Percentiles rank a stretch among this genome's conserved stretches.
Conservation (phyloP, 2,329 filamentous ascomycete genomes). For the Epichloe scottii region DNA sequence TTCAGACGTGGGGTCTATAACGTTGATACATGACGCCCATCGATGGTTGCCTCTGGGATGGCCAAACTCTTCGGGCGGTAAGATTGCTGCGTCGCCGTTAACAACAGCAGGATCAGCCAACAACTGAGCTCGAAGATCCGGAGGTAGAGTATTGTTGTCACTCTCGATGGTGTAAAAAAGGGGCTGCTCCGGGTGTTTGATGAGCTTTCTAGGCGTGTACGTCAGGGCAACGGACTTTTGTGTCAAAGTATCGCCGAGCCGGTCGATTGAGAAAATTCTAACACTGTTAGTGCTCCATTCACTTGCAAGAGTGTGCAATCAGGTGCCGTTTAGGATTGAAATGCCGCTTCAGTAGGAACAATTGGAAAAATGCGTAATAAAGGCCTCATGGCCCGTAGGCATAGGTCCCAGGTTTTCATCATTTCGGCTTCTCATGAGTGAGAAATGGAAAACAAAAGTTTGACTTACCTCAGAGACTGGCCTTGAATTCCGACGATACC, state of each 20-base stretch:
- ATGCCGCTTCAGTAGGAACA: conserved; percentile 82
- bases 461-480: conserved; percentile 66
- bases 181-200: conserved; percentile 75
- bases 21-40: conserved; percentile 92
- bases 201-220: conserved; percentile 81
- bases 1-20: conserved; percentile 70
- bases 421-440: conserved; percentile 33
- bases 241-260: conserved; percentile 71
- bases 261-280: conserved; percentile 84
- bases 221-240: conserved; percentile 77
- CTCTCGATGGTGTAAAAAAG: conserved; percentile 91
- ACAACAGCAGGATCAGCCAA: conserved; percentile 57
- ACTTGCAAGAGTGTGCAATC: too few relatives aligned
- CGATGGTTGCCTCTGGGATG: conserved; percentile 72
- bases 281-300: conserved; percentile 4
- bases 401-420: conserved; percentile 55
- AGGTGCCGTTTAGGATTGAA: conserved; percentile 5
- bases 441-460: neutral
- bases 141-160: conserved; percentile 82
- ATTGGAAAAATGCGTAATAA: conserved; percentile 55
- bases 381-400: conserved; percentile 42
- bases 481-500: conserved; percentile 90
- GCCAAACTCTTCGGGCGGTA: conserved; percentile 76
- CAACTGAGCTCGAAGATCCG: conserved; percentile 62
- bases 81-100: conserved; percentile 58